Percentiles rank a stretch among this genome's conserved stretches.
Evolutionary conservation across 2,329 filamentous ascomycete species (phyloP).

Genomic region (Sporothrix mexicana): DNA sequence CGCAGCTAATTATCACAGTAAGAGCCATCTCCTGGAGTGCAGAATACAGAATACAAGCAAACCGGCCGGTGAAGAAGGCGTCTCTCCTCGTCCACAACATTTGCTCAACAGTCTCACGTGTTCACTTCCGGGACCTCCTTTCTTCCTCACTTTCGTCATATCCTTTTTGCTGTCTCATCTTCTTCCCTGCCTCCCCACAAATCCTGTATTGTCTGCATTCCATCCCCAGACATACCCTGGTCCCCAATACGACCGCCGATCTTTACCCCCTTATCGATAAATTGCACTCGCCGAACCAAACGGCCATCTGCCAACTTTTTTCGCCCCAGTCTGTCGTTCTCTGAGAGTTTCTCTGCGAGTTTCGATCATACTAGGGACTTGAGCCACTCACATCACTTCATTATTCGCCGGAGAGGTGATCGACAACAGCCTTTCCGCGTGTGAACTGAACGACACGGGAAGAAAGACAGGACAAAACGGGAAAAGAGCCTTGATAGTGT

Average conservation of each 20-base stretch:
- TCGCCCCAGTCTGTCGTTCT: neutral
- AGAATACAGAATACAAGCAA: too few relatives aligned
- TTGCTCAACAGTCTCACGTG: neutral
- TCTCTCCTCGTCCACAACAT: neutral
- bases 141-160: slow-evolving; percentile 17
- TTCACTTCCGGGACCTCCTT: neutral
- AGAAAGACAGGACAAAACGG: neutral
- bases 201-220: slow-evolving; percentile 5
- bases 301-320: slow-evolving; percentile 17
- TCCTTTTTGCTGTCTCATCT: neutral
- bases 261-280: slow-evolving; percentile 6
- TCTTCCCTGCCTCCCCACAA: neutral
- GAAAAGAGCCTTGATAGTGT: neutral
- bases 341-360: neutral
- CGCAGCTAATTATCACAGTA: neutral
- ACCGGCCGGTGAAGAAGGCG: neutral
- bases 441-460: neutral
- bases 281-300: neutral
- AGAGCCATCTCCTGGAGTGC: too few relatives aligned
- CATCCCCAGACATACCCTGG: neutral
- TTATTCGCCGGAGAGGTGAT: slow-evolving; percentile 1
- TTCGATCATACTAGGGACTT: neutral
- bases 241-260: slow-evolving; percentile 1
- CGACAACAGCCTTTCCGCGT: slow-evolving; percentile 9
- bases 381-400: neutral